Conservation (phyloP, 139 green algal genomes). For the Coelastrella sp. region DNA sequence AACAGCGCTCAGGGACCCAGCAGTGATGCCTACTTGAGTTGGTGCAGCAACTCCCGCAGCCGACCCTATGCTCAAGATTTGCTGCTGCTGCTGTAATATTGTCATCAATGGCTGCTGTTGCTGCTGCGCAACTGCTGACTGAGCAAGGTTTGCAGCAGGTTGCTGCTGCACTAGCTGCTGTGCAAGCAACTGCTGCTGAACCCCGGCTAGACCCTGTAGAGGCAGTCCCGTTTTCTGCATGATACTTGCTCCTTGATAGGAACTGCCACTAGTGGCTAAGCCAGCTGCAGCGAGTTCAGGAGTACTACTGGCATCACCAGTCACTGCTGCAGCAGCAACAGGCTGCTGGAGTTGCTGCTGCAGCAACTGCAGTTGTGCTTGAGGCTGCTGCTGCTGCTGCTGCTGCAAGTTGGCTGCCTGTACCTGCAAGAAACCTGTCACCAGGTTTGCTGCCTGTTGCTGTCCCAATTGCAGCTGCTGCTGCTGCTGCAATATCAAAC, state of each 20-base stretch:
- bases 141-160: neutral
- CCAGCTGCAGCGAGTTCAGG: neutral
- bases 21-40: too few species aligned
- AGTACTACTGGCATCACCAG: neutral
- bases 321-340: neutral
- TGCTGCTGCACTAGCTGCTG: neutral
- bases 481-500: neutral
- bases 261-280: neutral
- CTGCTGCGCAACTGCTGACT: neutral
- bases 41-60: too few species aligned
- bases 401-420: too few species aligned
- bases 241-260: neutral
- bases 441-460: neutral
- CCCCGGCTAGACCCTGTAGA: too few species aligned
- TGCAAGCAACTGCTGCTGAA: neutral
- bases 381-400: neutral
- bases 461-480: neutral
- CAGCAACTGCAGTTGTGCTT: neutral
- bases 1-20: neutral
- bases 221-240: too few species aligned
- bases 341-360: slow-evolving; percentile 9
- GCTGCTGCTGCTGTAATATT: neutral
- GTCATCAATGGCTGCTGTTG: neutral
- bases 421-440: too few species aligned
- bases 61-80: neutral